Evolutionary conservation across 1,284 basidiomycete genomes (phyloP).

Genomic region (Vanrija sp.): DNA sequence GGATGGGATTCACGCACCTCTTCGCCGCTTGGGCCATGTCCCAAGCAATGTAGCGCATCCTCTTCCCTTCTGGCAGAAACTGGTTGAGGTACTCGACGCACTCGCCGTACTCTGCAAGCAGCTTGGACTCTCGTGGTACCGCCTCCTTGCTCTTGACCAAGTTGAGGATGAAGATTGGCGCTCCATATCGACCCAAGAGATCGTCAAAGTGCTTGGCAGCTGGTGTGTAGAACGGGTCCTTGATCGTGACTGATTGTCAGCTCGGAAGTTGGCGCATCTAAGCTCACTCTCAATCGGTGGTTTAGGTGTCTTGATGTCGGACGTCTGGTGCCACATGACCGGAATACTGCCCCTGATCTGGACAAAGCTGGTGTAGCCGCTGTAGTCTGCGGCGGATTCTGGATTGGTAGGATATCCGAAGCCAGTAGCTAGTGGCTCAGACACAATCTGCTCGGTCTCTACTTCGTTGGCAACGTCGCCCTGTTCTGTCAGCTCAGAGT

Average conservation of each 20-base stretch:
- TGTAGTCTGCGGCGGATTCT: conserved; percentile 30
- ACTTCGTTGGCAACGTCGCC: conserved; percentile 99
- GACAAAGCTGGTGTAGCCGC: conserved; percentile 90
- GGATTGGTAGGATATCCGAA: conserved; percentile 61
- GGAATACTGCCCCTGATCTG: conserved; percentile 97
- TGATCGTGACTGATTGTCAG: conserved; percentile 67
- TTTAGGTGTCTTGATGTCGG: conserved; percentile 80
- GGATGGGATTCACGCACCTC: conserved; percentile 23
- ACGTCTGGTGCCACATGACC: conserved; percentile 93
- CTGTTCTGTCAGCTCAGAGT: conserved; percentile 48
- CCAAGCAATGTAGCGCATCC: conserved; percentile 90
- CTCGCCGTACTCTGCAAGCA: conserved; percentile 85
- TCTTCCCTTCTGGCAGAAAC: conserved; percentile 79
- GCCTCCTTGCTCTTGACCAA: conserved; percentile 75
- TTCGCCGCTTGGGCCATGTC: conserved; percentile 93
- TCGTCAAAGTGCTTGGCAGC: conserved; percentile 93
- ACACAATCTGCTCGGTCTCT: conserved; percentile 97
- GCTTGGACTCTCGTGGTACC: conserved; percentile 86
- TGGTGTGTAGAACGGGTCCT: conserved; percentile 92
- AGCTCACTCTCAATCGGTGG: conserved; percentile 90
- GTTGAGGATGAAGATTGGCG: conserved; percentile 90
- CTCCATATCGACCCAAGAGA: conserved; percentile 83
- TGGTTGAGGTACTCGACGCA: conserved; percentile 94
- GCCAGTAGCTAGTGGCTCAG: conserved; percentile 85
- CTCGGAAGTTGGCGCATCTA: not conserved